Evolutionary conservation across 352 stramenopile genomes (phyloP).

Genomic region (Peronospora belbahrii): DNA sequence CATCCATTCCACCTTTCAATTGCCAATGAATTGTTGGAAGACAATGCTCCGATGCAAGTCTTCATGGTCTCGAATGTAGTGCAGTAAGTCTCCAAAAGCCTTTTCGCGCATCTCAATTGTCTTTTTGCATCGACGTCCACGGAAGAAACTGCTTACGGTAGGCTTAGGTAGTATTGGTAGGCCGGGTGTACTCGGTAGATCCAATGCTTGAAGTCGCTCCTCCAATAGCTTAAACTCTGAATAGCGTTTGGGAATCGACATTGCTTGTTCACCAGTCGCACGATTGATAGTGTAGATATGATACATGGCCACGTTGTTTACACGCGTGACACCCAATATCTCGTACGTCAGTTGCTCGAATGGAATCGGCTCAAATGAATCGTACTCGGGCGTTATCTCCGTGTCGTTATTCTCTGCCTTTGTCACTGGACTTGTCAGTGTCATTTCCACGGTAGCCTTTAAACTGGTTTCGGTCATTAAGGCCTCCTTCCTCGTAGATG

Average conservation of each 20-base stretch:
- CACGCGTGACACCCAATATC: slow-evolving; percentile 37
- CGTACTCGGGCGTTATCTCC: slow-evolving; percentile 7
- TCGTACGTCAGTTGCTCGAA: slow-evolving; percentile 24
- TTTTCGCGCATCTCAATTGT: slow-evolving; percentile 45
- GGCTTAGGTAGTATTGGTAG: slow-evolving; percentile 36
- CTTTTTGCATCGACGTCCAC: slow-evolving; percentile 34
- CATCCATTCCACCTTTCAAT: too few relatives aligned
- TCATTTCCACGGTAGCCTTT: slow-evolving; percentile 17
- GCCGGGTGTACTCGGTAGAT: slow-evolving; percentile 15
- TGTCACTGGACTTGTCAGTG: slow-evolving; percentile 7
- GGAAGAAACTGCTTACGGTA: slow-evolving; percentile 39
- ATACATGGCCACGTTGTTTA: slow-evolving; percentile 46
- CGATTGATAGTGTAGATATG: slow-evolving; percentile 34
- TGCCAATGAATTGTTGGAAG: slow-evolving; percentile 45
- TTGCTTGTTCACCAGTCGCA: slow-evolving; percentile 12
- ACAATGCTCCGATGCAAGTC: slow-evolving; percentile 37
- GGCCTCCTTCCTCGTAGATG: slow-evolving; percentile 16
- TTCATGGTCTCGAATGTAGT: slow-evolving; percentile 32
- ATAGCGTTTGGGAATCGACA: slow-evolving; percentile 39
- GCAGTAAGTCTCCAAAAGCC: slow-evolving; percentile 40
- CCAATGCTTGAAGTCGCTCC: slow-evolving; percentile 30
- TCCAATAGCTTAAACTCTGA: slow-evolving; percentile 49
- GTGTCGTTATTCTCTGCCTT: slow-evolving; percentile 14
- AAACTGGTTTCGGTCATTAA: slow-evolving; percentile 16
- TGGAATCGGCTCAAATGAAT: slow-evolving; percentile 11